Evolutionary conservation across 2,329 filamentous ascomycete genomes (phyloP), one percentile per base, ranked within the genome.

Genomic region (Colletotrichum sidae): DNA sequence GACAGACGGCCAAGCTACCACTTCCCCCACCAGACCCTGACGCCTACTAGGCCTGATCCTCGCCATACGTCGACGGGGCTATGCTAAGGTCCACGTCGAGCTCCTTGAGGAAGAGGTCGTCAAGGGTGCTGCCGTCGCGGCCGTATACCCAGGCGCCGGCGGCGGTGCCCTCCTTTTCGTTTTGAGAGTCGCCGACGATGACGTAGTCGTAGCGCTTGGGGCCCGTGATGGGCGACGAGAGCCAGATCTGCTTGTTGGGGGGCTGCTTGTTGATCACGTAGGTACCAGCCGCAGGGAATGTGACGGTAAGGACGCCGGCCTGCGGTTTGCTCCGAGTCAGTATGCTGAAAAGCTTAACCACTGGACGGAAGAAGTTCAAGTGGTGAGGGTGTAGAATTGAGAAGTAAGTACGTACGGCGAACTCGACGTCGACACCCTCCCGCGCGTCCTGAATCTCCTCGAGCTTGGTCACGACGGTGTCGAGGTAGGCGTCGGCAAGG

Each of bases 261-360:
- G 96, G 96, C 78, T 99, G 96, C 80, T 99, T 99, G 87, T 99
- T 99, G 80, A 99, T 86, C 66, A 99, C 92, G 76, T 96, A 99
- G 37, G 88, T 95, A 68, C 94, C 94, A 55, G 88, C 83, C 11
- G 84, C 81, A 1, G 88, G 87, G 71, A 92, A 88, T 7, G 81
- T 84, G 73, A 98, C 84, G 68, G 90, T 94, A 71, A 98, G 85
- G 60, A 98, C 94, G 60, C 96, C 95, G 58, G 93, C 87, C 94
- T 97, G 72, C 50, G 34, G 17, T 12, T 37, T 4, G 3, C 8
- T 6, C 2, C 44, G 9, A 44, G 37, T 61, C 45, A 61, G 37
- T 39, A 25, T 49, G 13, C 8, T 61, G 42, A 37, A 25, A 46
- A 53, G 47, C 35, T 50, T 50, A 37, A 34, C 11, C 10, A 34